Evolutionary conservation across 2,329 filamentous ascomycete species (phyloP), one percentile per base, ranked within the genome.

Genomic region (Teratosphaeria pseudoeucalypti): DNA sequence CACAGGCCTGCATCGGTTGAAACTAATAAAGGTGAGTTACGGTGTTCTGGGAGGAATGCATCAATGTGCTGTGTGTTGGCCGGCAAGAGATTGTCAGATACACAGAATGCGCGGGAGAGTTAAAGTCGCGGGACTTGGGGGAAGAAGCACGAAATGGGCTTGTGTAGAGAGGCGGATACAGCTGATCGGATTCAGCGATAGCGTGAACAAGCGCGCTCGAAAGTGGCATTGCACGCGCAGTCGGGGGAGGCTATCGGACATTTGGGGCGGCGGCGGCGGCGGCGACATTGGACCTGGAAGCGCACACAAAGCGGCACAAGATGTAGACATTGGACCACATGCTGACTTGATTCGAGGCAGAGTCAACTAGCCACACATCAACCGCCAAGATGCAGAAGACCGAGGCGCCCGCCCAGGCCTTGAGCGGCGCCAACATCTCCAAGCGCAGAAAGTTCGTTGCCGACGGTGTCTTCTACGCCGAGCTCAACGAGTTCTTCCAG

Each of bases 401-500:
- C 39, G 57, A 60, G 39, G 62, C 64, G 27, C 64, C 64, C 52
- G 65, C 65, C 43, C 64, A 63, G 61, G 63, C 58, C 57, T 58
- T 64, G 60, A 62, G 67, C 66, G 68, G 70, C 64, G 63, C 64
- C 64, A 72, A 71, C 68, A 92, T 89, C 80, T 92, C 88, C 79
- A 92, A 92, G 87, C 82, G 88, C 81, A 89, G 89, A 85, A 92
- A 81, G 77, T 78, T 81, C 78, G 73, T 81, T 69, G 78, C 78
- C 68, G 94, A 99, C 82, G 94, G 94, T 87, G 94, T 99, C 76
- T 99, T 99, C 90, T 99, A 96, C 82, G 94, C 94, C 84, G 94
- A 99, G 84, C 84, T 99, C 81, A 99, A 99, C 88, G 94, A 99
- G 85, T 99, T 99, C 89, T 99, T 99, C 90, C 94, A 97, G 87